A percentile compares a stretch with the other conserved stretches of the same genome.
These are phyloP conservation scores for Lecanosticta acicola DNA, from an alignment of 2,329 filamentous ascomycete species.

Conservation along the genomic window DNA sequence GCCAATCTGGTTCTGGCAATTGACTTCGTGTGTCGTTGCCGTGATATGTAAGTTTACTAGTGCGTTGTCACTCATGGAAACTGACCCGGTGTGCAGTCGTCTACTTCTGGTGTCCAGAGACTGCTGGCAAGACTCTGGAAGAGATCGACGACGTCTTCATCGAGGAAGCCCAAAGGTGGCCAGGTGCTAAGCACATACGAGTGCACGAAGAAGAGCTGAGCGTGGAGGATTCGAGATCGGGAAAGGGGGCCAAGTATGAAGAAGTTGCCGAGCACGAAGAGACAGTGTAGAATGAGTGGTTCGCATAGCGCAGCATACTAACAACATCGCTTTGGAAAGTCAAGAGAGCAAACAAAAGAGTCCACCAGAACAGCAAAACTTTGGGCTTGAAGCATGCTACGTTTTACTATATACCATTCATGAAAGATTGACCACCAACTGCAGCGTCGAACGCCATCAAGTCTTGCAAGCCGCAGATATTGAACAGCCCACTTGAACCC, in stretches of 20 bases:
- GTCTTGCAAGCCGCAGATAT: constrained; percentile 4
- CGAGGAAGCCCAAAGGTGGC: not conserved
- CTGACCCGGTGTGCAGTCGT: not conserved
- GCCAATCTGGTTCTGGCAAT: constrained; percentile 37
- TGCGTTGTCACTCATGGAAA: too few relatives aligned
- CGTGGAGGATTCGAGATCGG: not conserved
- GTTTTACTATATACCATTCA: not conserved
- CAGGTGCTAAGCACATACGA: not conserved
- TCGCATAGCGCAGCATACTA: not conserved
- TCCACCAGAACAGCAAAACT: not conserved
- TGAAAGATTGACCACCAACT: constrained; percentile 1
- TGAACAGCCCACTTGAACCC: constrained; percentile 1
- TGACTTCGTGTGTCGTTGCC: constrained; percentile 27
- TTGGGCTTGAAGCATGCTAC: not conserved
- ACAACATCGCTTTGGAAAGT: not conserved
- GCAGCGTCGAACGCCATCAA: constrained; percentile 4
- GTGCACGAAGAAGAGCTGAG: not conserved
- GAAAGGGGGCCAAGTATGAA: not conserved
- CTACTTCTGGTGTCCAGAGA: constrained; percentile 1
- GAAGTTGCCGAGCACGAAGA: not conserved
- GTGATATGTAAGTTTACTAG: not conserved
- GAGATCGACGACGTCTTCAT: constrained; percentile 2
- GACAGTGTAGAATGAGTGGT: not conserved
- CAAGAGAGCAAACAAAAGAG: too few relatives aligned
- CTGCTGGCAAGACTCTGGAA: constrained; percentile 1